Evolutionary conservation across 1,284 basidiomycete genomes (phyloP).

Genomic region (Xerocomus nothofagi): DNA sequence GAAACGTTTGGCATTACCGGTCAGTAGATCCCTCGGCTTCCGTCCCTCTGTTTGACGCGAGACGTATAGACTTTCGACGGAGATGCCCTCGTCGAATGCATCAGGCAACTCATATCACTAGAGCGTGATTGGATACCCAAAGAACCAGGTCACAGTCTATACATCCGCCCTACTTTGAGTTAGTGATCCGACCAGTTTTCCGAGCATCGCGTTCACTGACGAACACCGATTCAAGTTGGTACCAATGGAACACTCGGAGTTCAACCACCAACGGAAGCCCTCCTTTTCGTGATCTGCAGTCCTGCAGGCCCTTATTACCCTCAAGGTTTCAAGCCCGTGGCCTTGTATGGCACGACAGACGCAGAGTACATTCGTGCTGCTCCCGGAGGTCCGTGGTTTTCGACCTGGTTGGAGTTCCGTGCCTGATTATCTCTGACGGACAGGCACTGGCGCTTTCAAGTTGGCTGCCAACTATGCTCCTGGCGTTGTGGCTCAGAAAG

Average conservation of each 20-base stretch:
- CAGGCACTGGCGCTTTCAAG: conserved; percentile 88
- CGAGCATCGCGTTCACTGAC: conserved; percentile 1
- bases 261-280: conserved; percentile 82
- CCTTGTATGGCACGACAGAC: conserved; percentile 83
- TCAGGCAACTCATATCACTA: conserved; percentile 85
- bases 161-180: conserved; percentile 84
- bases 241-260: conserved; percentile 90
- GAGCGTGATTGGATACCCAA: conserved; percentile 95
- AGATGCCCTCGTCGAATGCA: conserved; percentile 76
- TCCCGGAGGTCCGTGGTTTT: conserved; percentile 71
- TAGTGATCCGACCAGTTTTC: conserved; percentile 25
- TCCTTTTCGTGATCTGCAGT: conserved; percentile 93
- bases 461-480: conserved; percentile 91
- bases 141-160: conserved; percentile 88
- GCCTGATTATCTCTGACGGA: conserved; percentile 8
- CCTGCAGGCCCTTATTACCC: conserved; percentile 97
- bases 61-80: conserved; percentile 73
- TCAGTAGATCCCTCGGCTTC: conserved; percentile 37
- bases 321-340: conserved; percentile 93
- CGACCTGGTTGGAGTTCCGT: not conserved
- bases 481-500: conserved; percentile 84
- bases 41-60: conserved; percentile 3
- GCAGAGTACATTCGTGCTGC: conserved; percentile 82
- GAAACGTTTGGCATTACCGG: conserved; percentile 71
- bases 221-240: conserved; percentile 60